Evolutionary conservation across 768 basidiomycete species (phyloP).

Genomic region (Jaapia argillacea): DNA sequence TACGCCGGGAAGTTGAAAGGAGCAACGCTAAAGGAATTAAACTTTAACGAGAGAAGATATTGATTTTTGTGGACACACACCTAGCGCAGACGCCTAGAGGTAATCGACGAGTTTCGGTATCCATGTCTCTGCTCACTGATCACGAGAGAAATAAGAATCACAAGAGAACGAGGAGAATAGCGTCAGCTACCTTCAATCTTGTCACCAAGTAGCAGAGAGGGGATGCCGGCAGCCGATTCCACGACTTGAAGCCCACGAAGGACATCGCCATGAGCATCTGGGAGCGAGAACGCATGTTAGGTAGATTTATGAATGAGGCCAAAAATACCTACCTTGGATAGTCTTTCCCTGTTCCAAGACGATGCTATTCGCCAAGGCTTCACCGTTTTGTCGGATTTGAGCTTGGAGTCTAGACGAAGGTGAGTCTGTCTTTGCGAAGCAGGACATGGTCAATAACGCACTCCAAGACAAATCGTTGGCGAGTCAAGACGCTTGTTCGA

Average conservation of each 20-base stretch:
- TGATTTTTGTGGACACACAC: slow-evolving; percentile 13
- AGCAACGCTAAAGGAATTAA: slow-evolving; percentile 38
- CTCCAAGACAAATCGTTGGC: slow-evolving; percentile 88
- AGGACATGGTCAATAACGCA: slow-evolving; percentile 23
- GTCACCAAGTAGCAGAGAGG: slow-evolving; percentile 79
- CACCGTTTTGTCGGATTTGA: slow-evolving; percentile 76
- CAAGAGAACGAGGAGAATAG: too few species aligned
- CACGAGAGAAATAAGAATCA: too few species aligned
- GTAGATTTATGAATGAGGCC: neutral
- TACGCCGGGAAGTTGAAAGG: slow-evolving; percentile 91
- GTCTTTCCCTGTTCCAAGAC: slow-evolving; percentile 97
- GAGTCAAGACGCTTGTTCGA: slow-evolving; percentile 68
- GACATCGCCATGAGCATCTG: slow-evolving; percentile 93
- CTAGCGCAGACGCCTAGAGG: slow-evolving; percentile 85
- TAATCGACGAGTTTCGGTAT: slow-evolving; percentile 75
- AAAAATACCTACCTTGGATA: slow-evolving; percentile 43
- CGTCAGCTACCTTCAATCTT: slow-evolving; percentile 70
- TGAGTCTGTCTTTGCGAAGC: slow-evolving; percentile 1
- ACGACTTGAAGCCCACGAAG: slow-evolving; percentile 88
- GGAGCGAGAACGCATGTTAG: neutral
- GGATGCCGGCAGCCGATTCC: slow-evolving; percentile 71
- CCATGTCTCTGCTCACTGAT: slow-evolving; percentile 93
- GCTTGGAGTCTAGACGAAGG: slow-evolving; percentile 59
- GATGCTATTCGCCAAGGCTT: slow-evolving; percentile 80
- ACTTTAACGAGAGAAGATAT: neutral